phyloP scores from a whole-genome alignment of 1,284 basidiomycete genomes.

The Puccinia brachypodii region DNA sequence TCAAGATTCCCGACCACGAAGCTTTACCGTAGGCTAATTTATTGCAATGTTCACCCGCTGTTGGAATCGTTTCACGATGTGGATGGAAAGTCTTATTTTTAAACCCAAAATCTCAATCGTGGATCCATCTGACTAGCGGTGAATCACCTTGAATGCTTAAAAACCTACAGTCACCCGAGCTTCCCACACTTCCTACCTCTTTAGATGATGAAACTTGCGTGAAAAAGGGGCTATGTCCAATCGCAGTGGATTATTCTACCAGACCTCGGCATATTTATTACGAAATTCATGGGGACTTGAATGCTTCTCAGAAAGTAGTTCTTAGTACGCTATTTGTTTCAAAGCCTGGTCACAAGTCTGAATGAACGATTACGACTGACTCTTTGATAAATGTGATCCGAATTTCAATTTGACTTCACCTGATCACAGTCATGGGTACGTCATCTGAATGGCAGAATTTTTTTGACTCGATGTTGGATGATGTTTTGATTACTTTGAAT shows the following conservation, averaged over 20 bases:
- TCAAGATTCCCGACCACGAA: not conserved
- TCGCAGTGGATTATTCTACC: slow-evolving; percentile 56
- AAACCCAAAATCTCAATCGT: not conserved
- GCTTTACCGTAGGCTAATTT: not conserved
- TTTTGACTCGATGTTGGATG: not conserved
- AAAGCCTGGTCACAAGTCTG: slow-evolving; percentile 32
- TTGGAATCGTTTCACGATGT: not conserved
- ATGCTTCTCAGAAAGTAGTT: slow-evolving; percentile 24
- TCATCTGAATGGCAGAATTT: not conserved
- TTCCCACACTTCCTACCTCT: slow-evolving; percentile 57
- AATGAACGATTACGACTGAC: not conserved
- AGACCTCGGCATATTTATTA: slow-evolving; percentile 4
- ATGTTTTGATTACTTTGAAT: not conserved
- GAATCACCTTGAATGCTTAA: not conserved
- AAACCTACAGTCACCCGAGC: not conserved
- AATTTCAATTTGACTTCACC: not conserved
- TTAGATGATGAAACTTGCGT: slow-evolving; percentile 66
- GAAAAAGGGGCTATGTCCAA: slow-evolving; percentile 69
- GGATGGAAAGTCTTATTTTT: not conserved
- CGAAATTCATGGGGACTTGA: slow-evolving; percentile 20
- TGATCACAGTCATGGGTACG: slow-evolving; percentile 33
- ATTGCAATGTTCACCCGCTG: not conserved
- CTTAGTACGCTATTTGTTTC: not conserved
- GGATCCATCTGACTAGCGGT: not conserved
- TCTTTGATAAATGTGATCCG: no score